Percentiles rank a stretch among this genome's conserved stretches.
Evolutionary conservation across 169 alveolate genomes (phyloP).

Genomic region (Ichthyophthirius multifiliis): DNA sequence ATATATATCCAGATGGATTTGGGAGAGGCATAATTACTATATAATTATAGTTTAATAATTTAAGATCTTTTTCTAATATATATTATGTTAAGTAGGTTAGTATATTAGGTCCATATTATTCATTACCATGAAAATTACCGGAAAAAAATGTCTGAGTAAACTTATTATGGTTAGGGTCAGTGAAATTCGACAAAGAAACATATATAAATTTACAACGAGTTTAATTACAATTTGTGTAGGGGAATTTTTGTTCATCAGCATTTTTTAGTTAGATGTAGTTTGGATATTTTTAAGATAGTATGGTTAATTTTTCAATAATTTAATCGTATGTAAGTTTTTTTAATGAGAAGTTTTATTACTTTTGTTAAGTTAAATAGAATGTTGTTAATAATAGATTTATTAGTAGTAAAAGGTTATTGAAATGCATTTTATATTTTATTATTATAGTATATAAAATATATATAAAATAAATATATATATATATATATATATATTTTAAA

Average conservation of each 20-base stretch:
- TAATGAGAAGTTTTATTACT: not conserved
- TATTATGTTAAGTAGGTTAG: slow-evolving; percentile 3
- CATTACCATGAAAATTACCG: slow-evolving; percentile 20
- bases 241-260: not conserved
- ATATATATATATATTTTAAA: no score
- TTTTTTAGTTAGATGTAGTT: not conserved
- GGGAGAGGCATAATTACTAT: slow-evolving; percentile 3
- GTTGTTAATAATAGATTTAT: no score
- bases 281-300: not conserved
- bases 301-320: not conserved
- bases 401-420: no score
- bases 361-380: no score
- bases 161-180: not conserved
- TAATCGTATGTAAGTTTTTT: not conserved
- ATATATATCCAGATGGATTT: slow-evolving; percentile 1
- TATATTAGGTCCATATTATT: slow-evolving; percentile 15
- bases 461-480: no score
- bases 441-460: no score
- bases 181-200: not conserved
- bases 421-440: no score
- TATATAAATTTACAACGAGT: not conserved
- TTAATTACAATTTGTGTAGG: not conserved
- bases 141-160: not conserved
- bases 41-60: not conserved
- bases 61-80: not conserved